Percentiles rank a stretch among this genome's conserved stretches.
Evolutionary conservation across 2,329 filamentous ascomycete genomes (phyloP).

Genomic region (Aspergillus terreus): DNA sequence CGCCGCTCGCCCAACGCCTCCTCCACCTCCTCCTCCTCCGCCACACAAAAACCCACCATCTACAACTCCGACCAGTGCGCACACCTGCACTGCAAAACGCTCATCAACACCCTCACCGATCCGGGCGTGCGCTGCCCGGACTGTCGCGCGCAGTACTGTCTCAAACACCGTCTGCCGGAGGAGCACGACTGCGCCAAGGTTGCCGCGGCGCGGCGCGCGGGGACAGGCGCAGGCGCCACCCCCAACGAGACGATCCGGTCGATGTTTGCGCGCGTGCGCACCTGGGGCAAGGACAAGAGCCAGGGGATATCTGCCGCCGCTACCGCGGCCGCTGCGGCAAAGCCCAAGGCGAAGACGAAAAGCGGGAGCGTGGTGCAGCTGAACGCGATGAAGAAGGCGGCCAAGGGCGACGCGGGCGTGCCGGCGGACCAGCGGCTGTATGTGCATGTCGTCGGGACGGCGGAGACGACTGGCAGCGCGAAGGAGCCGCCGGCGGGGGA

Average conservation of each 20-base stretch:
- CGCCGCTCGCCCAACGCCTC: conserved; percentile 31
- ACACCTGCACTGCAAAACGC: conserved; percentile 48
- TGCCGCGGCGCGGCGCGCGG: conserved; percentile 51
- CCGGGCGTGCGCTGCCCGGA: conserved; percentile 49
- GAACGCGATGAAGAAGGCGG: conserved; percentile 67
- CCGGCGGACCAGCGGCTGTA: conserved; percentile 83
- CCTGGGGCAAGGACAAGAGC: conserved; percentile 76
- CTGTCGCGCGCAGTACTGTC: conserved; percentile 50
- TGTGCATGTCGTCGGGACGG: conserved; percentile 83
- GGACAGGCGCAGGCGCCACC: conserved; percentile 30
- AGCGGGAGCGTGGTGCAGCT: conserved; percentile 54
- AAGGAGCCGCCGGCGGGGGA: conserved; percentile 78
- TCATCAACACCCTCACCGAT: conserved; percentile 49
- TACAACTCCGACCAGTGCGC: conserved; percentile 53
- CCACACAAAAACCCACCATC: conserved; percentile 51
- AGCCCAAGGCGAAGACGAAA: no score
- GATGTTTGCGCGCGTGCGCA: conserved; percentile 71
- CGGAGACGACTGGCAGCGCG: conserved; percentile 65
- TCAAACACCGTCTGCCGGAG: conserved; percentile 50
- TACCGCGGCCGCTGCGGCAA: conserved; percentile 49
- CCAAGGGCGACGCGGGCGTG: conserved; percentile 85
- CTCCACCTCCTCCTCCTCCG: conserved; percentile 22
- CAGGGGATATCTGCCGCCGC: conserved; percentile 57
- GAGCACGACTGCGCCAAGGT: conserved; percentile 83
- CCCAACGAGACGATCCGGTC: conserved; percentile 62